Evolutionary conservation across 1,139 yeast genomes (phyloP), one percentile per base, ranked within the genome.

Genomic region (Suhomyces coccinellae): DNA sequence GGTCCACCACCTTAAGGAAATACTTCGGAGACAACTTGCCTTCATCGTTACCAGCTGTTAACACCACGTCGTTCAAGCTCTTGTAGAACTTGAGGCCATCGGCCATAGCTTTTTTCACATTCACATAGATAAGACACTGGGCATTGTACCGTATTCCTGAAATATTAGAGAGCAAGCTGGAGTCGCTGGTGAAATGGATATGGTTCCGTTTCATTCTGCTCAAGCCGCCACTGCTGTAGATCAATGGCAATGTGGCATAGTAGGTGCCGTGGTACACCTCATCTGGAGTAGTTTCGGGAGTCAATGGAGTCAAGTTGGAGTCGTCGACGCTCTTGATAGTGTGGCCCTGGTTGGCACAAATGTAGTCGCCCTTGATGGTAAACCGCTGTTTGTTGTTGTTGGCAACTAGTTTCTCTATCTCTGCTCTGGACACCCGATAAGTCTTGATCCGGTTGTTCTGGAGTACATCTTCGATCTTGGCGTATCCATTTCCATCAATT

Each of bases 271-370:
- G 99, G 31, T 87, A 80, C 4, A 88, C 74, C 17, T 54, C 56
- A 1, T 46, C 36, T 1, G 69, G 70, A 2, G 61, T 44, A 12
- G 63, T 58, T 3, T 48, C 57, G 10, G 45, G 29, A n/a, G 57
- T 51, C 20, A 71, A 50, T 47, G 80, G 61, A 11, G 69, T 73
- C 20, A 79, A 73, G 32, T 77, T 77, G 13, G 57, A 58, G 29
- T 75, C 74, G 13, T 51, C 52, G 0, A 85, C 75, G 1, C 66
- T 59, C 24, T 64, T 54, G 12, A 93, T 67, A 0, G 96, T 83
- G 62, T 93, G 99, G 8, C 99, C 99, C 63, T 93, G 99, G 45
- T 84, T 85, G 2, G 99, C 99, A 59, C 97, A 81, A 12, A 93
- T 85, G 12, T 49, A 51, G 8, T 46, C 52, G 3, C 51, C 58